phyloP scores from a whole-genome alignment of 2,329 filamentous ascomycete species.

The Colletotrichum gigasporum region DNA sequence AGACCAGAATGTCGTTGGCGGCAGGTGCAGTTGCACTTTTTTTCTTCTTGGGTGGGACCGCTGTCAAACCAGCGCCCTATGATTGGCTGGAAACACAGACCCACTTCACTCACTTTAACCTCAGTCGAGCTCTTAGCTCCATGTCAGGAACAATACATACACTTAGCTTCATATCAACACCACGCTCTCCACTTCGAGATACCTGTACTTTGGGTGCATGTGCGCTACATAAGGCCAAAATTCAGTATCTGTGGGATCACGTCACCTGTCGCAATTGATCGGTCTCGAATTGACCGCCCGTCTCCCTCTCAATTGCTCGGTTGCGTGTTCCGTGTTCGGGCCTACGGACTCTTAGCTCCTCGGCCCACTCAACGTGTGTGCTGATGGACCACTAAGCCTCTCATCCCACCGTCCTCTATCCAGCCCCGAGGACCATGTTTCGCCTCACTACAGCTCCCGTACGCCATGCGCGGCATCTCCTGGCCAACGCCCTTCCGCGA shows the following conservation, averaged over 20 bases:
- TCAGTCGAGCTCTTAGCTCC: neutral
- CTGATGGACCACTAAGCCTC: neutral
- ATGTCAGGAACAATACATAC: neutral
- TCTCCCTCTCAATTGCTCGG: no score
- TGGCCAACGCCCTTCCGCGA: neutral
- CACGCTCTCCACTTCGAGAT: neutral
- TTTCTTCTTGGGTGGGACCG: slow-evolving; percentile 20
- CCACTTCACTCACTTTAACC: slow-evolving; percentile 17
- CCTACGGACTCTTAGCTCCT: neutral
- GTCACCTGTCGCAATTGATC: no score
- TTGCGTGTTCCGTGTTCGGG: no score
- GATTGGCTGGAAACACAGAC: slow-evolving; percentile 30
- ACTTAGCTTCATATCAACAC: slow-evolving; percentile 7
- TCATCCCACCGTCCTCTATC: neutral
- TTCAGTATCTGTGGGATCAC: no score
- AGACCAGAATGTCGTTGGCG: neutral
- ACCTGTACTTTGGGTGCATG: no score
- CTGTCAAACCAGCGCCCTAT: neutral
- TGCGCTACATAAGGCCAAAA: no score
- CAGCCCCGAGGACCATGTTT: neutral
- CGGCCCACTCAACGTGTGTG: neutral
- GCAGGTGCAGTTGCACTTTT: slow-evolving; percentile 24
- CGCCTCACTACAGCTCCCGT: neutral
- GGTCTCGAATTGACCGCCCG: no score
- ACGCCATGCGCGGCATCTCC: neutral